A percentile compares a stretch with the other conserved stretches of the same genome.
Conservation (phyloP, 306 rosid genomes). For the Fragaria iinumae region DNA sequence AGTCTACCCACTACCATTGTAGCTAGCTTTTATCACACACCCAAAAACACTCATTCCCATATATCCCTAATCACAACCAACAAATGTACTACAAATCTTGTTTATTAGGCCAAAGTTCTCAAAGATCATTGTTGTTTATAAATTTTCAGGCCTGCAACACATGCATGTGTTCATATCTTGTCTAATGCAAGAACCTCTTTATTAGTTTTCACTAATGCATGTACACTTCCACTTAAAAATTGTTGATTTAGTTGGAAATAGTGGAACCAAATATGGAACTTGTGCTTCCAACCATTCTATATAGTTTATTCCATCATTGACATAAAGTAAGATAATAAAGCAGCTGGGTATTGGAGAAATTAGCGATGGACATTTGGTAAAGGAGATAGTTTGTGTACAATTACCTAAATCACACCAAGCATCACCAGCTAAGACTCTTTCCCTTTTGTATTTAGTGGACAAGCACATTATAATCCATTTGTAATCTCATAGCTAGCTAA, state of each 20-base stretch:
- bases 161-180: slow-evolving; percentile 14
- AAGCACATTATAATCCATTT: slow-evolving; percentile 28
- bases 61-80: slow-evolving; percentile 38
- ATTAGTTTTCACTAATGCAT: slow-evolving; percentile 1
- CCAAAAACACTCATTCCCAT: slow-evolving; percentile 30
- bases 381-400: slow-evolving; percentile 34
- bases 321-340: slow-evolving; percentile 19
- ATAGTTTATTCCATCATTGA: slow-evolving; percentile 14
- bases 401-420: slow-evolving; percentile 44
- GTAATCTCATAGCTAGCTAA: background rate
- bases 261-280: slow-evolving; percentile 17
- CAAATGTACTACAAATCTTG: slow-evolving; percentile 8
- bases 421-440: slow-evolving; percentile 22
- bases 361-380: slow-evolving; percentile 34
- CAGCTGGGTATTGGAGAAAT: slow-evolving; percentile 14
- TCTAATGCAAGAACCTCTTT: slow-evolving; percentile 11
- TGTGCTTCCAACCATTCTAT: slow-evolving; percentile 20
- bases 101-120: background rate
- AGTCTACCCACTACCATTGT: slow-evolving; percentile 43
- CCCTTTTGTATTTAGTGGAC: slow-evolving; percentile 26
- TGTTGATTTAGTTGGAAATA: slow-evolving; percentile 11
- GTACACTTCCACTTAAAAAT: background rate
- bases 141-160: slow-evolving; percentile 3
- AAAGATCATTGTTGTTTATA: background rate
- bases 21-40: slow-evolving; percentile 33